Evolutionary conservation across 2,329 filamentous ascomycete species (phyloP).

Genomic region (Sporothrix globosa): DNA sequence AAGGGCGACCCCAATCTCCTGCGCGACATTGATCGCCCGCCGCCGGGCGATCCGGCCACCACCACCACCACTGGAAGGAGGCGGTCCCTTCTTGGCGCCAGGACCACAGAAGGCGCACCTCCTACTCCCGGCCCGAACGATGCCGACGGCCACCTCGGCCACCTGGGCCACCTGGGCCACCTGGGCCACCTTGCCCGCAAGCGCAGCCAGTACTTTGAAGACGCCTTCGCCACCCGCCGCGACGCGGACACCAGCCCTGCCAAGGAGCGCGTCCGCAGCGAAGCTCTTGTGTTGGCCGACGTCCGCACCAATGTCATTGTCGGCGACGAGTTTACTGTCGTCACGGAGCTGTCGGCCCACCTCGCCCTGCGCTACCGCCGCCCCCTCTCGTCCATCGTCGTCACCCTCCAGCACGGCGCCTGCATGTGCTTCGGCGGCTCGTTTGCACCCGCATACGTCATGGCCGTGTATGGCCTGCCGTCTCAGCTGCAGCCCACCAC

Average conservation of each 20-base stretch:
- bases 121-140: background rate
- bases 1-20: constrained; percentile 45
- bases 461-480: constrained; percentile 73
- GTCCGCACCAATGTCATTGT: constrained; percentile 67
- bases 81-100: constrained; percentile 38
- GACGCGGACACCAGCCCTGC: constrained; percentile 43
- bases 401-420: constrained; percentile 74
- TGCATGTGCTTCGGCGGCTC: constrained; percentile 75
- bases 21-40: constrained; percentile 47
- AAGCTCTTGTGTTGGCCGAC: constrained; percentile 65
- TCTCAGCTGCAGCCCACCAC: constrained; percentile 70
- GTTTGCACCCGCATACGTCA: constrained; percentile 77
- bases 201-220: constrained; percentile 53
- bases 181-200: constrained; percentile 34
- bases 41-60: constrained; percentile 46
- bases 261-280: constrained; percentile 54
- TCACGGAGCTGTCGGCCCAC: constrained; percentile 72
- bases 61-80: constrained; percentile 35
- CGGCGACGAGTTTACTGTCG: constrained; percentile 73
- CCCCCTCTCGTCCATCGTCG: constrained; percentile 71
- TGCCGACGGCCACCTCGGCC: background rate
- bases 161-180: background rate
- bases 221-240: constrained; percentile 45
- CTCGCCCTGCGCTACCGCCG: constrained; percentile 76
- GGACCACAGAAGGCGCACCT: background rate